Evolutionary conservation across 257 asterid species (phyloP).

Genomic region (Solanum pimpinellifolium): DNA sequence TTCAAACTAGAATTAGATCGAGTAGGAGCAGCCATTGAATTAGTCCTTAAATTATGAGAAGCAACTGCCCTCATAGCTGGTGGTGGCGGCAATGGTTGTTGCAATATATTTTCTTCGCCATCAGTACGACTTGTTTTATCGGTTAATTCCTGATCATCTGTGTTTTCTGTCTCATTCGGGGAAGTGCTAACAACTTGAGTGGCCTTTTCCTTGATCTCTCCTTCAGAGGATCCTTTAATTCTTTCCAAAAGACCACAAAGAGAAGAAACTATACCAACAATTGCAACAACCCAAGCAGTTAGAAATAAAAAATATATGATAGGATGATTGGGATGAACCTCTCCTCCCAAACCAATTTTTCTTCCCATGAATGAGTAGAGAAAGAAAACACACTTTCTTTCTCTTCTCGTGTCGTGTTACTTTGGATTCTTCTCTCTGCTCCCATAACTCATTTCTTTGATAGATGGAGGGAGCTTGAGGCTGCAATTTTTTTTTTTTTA

Average conservation of each 20-base stretch:
- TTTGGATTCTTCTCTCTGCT: background rate
- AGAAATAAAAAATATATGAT: constrained; percentile 8
- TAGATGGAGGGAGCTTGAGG: background rate
- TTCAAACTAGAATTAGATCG: constrained; percentile 9
- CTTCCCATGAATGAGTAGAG: constrained; percentile 36
- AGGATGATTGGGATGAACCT: constrained; percentile 8
- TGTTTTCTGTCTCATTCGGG: background rate
- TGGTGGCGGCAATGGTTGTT: constrained; percentile 29
- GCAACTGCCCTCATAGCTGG: constrained; percentile 16
- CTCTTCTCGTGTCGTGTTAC: background rate
- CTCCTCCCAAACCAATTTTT: constrained; percentile 22
- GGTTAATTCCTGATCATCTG: background rate
- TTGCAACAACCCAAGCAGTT: constrained; percentile 16
- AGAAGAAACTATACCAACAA: constrained; percentile 30
- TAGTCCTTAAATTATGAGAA: background rate
- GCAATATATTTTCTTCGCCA: background rate
- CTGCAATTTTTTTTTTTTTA: background rate
- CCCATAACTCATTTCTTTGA: background rate
- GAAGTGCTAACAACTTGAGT: background rate
- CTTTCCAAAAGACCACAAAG: constrained; percentile 41
- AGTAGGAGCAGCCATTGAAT: background rate
- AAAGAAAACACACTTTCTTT: background rate
- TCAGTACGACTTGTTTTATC: background rate
- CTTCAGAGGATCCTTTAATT: constrained; percentile 5
- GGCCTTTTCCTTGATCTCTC: background rate